phyloP scores from a whole-genome alignment of 148 eudicot species.

The Amaranthus palmeri region DNA sequence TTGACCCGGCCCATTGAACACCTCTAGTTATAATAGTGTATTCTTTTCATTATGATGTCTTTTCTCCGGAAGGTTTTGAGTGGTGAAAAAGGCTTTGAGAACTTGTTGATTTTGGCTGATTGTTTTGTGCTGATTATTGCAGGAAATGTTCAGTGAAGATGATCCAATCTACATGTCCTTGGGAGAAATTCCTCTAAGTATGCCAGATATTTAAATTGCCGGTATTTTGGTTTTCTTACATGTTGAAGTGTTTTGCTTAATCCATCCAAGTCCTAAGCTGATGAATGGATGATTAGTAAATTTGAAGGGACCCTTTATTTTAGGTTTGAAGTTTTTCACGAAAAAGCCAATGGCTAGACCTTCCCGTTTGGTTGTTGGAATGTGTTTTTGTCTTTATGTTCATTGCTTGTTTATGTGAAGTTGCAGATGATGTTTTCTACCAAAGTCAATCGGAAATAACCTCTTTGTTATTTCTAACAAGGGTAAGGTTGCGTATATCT shows the following conservation, averaged over 20 bases:
- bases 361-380: not conserved
- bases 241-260: conserved; percentile 25
- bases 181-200: conserved; percentile 95
- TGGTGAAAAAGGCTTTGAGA: not conserved
- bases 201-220: conserved; percentile 42
- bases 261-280: conserved; percentile 17
- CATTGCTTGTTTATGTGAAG: too few relatives aligned
- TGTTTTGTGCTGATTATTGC: conserved; percentile 27
- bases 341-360: not conserved
- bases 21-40: not conserved
- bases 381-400: not conserved
- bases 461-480: too few relatives aligned
- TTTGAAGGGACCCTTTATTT: not conserved
- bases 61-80: not conserved
- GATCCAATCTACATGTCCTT: conserved; percentile 86
- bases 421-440: too few relatives aligned
- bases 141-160: conserved; percentile 86
- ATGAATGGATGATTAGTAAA: not conserved
- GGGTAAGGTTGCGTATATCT: too few relatives aligned
- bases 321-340: not conserved
- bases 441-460: too few relatives aligned
- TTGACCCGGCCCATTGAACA: too few relatives aligned
- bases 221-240: conserved; percentile 35
- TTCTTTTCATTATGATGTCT: not conserved
- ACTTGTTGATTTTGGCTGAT: conserved; percentile 12